Base-by-base conservation (phyloP, 1,284 basidiomycete genomes). In the Cryptococcus jaspeensis region DNA sequence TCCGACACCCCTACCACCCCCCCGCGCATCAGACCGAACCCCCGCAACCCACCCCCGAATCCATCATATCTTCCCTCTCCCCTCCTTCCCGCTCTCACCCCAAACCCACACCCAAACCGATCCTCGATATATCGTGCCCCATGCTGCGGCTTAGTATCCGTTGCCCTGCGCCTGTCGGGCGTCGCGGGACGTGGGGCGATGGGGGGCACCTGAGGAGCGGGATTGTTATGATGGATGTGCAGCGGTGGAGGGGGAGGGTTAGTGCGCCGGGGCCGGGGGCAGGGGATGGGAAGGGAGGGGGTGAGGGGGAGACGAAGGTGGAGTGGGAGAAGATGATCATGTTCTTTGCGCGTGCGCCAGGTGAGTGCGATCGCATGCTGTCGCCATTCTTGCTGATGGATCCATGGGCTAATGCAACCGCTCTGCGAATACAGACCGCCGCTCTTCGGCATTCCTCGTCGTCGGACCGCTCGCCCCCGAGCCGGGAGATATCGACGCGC, bases 211-310 rank as follows among this genome's bases (percentile, higher is more conserved):
- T 78, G 5, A 60, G 78, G 15, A 73, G 73, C 0, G 78, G 78
- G 0, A 75, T 77, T 20, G 64, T 73, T n/a, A 72, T 71, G 0
- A 51, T 79, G 7, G 78, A 79, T 45, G 41, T 78, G 1, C 75
- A 76, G 45, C 52, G 59, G 12, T 49, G 75, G 16, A 23, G 46
- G 8, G 56, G 59, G 3, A 59, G 44, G 3, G 37, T 72, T 0
- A 42, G 50, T 20, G 11, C 3, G 48, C 35, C 36, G 40, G 12
- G 28, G 16, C 52, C 44, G 13, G 57, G 59, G 5, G 20, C 45
- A 18, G 25, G 42, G 20, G 43, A 18, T 18, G 13, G 28, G 22
- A n/a, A 36, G 7, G 15, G 28, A 13, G 16, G n/a, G 16, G n/a
- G 20, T 1, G 44, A 42, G 16, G 53, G 52, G 12, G 42, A 45